A percentile compares a stretch with the other conserved stretches of the same genome.
Evolutionary conservation across 257 asterid genomes (phyloP).

Genomic region (Fraxinus excelsior): DNA sequence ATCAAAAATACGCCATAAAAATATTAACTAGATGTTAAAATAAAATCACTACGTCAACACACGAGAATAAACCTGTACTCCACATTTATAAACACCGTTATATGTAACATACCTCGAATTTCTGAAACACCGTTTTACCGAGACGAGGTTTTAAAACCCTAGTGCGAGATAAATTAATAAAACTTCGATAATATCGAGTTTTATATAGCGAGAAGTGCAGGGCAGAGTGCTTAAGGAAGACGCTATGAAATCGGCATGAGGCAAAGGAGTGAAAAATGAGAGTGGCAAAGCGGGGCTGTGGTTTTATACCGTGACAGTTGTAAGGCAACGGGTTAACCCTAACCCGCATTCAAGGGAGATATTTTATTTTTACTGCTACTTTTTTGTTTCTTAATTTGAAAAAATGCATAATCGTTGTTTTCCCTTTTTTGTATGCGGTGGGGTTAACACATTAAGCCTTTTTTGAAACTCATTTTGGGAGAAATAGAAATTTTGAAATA

Average conservation of each 20-base stretch:
- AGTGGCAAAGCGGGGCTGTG: neutral
- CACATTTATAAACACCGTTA: neutral
- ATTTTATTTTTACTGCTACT: too few relatives aligned
- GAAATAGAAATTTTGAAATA: too few relatives aligned
- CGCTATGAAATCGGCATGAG: neutral
- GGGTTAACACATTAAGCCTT: too few relatives aligned
- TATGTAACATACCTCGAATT: neutral
- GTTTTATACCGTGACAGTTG: neutral
- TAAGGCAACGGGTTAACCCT: conserved; percentile 6
- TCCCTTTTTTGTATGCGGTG: too few relatives aligned
- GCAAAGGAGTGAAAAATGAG: neutral
- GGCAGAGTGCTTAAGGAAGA: neutral
- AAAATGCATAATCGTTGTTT: too few relatives aligned
- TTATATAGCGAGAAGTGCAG: neutral
- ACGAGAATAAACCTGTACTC: neutral
- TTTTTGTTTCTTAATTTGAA: too few relatives aligned
- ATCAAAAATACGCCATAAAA: neutral
- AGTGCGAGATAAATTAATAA: neutral
- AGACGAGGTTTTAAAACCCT: neutral
- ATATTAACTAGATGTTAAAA: neutral
- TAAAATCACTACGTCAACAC: neutral
- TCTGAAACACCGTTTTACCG: neutral
- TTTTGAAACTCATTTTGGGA: too few relatives aligned
- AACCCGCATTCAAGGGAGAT: neutral
- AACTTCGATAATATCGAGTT: neutral